Percentiles rank a stretch among this genome's conserved stretches.
These are phyloP conservation scores for Lentinula aciculospora DNA, from an alignment of 768 basidiomycete genomes.

Conservation along the genomic window DNA sequence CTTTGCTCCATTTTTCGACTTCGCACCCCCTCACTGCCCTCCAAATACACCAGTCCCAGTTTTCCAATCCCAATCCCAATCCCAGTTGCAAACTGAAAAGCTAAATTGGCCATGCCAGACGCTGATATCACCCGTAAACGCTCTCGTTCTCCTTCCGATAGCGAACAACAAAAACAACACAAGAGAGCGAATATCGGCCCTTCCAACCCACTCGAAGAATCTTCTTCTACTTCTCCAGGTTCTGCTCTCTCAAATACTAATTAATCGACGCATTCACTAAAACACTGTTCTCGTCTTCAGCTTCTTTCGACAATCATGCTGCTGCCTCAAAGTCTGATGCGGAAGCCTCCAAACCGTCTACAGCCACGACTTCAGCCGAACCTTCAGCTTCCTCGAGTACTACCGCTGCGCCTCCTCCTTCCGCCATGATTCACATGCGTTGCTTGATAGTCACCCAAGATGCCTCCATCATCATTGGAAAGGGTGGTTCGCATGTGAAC, in stretches of 20 bases:
- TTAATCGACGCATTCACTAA: conserved; percentile 62
- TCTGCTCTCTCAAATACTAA: conserved; percentile 26
- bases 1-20: not conserved
- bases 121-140: conserved; percentile 80
- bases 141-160: conserved; percentile 81
- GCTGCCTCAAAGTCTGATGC: conserved; percentile 12
- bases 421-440: conserved; percentile 92
- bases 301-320: conserved; percentile 39
- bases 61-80: conserved; percentile 4
- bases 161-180: conserved; percentile 71
- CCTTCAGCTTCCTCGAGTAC: conserved; percentile 22
- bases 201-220: conserved; percentile 57
- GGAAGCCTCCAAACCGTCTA: conserved; percentile 1
- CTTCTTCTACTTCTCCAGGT: conserved; percentile 42
- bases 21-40: not conserved
- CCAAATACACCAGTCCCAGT: conserved; percentile 1
- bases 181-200: conserved; percentile 84
- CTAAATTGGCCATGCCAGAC: conserved; percentile 80
- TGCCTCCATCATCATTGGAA: conserved; percentile 98
- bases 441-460: conserved; percentile 99
- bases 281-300: conserved; percentile 37
- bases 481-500: conserved; percentile 92
- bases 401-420: conserved; percentile 45
- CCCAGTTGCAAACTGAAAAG: conserved; percentile 5
- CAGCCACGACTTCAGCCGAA: conserved; percentile 32